phyloP scores from a whole-genome alignment of 2,329 filamentous ascomycete genomes.

The Venturia oleaginea region DNA sequence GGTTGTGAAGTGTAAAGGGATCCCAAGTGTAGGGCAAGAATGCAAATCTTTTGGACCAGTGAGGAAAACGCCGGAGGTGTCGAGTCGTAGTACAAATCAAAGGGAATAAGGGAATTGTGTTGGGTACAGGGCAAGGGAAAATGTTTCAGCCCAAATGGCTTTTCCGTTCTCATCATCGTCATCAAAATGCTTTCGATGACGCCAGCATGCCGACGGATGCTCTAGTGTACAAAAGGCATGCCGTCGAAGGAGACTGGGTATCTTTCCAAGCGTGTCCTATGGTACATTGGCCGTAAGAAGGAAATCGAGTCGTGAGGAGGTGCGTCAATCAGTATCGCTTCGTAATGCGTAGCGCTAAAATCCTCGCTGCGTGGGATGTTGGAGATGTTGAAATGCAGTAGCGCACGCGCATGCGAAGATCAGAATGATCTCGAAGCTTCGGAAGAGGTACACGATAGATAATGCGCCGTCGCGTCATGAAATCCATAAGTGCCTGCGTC shows the following conservation, averaged over 20 bases:
- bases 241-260: background rate
- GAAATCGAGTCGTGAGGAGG: background rate
- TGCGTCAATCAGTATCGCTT: conserved; percentile 2
- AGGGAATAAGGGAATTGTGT: background rate
- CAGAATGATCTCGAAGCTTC: background rate
- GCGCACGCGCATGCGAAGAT: background rate
- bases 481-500: background rate
- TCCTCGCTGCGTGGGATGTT: background rate
- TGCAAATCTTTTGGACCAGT: background rate
- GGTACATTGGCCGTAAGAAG: conserved; percentile 10
- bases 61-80: background rate
- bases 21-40: background rate
- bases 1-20: background rate
- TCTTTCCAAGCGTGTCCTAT: conserved; percentile 1
- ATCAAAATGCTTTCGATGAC: background rate
- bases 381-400: background rate
- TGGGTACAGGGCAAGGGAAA: background rate
- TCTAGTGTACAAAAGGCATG: conserved; percentile 6
- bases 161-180: background rate
- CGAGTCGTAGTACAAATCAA: conserved; percentile 6
- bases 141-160: background rate
- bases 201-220: conserved; percentile 1
- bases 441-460: background rate
- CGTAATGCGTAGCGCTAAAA: background rate
- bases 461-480: background rate